Evolutionary conservation across 2,329 filamentous ascomycete species (phyloP), one percentile per base, ranked within the genome.

Genomic region (Ceratocystis cubensis): DNA sequence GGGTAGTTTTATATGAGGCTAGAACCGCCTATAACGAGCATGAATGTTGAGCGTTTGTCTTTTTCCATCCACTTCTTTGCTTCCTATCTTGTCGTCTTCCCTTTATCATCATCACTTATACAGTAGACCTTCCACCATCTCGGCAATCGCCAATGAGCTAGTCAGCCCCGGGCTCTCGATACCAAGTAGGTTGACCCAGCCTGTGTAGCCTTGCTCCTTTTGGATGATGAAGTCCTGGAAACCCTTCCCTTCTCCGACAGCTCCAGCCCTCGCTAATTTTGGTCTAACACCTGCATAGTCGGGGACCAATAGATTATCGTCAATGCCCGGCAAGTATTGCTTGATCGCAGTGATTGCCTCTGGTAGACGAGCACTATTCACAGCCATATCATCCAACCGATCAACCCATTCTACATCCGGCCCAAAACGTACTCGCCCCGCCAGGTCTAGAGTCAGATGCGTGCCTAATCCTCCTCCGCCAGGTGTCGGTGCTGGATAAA

Each of bases 341-440:
- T 81, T 78, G 67, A 99, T 96, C 72, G 90, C 89, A 10, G 78
- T 78, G 0, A 96, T 75, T 0, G 92, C 92, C 48, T 83, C 79
- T 1, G 77, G 74, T 66, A 96, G 77, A 13, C 88, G 80, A 25
- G 78, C 78, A 1, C 79, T 76, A 70, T 84, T 90, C 17, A 88
- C 87, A 1, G 79, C 78, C n/a, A 96, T 79, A 72, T 96, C 85
- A 7, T 77, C 76, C 0, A 91, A 84, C 0, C 80, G 77, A 62
- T 87, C 82, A 0, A 96, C 87, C 94, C 94, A 97, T 75, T 97
- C 91, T 15, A 96, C 88, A 73, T 99, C 94, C 0, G 94, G 94
- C 0, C 94, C 94, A 75, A 99, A 99, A 46, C 91, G 87, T 56
- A 97, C 82, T 0, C 89, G 84, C 0, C 93, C 92, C 0, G 80